Evolutionary conservation across 768 basidiomycete genomes (phyloP), one percentile per base, ranked within the genome.

Genomic region (Boletus rubroflammeus): DNA sequence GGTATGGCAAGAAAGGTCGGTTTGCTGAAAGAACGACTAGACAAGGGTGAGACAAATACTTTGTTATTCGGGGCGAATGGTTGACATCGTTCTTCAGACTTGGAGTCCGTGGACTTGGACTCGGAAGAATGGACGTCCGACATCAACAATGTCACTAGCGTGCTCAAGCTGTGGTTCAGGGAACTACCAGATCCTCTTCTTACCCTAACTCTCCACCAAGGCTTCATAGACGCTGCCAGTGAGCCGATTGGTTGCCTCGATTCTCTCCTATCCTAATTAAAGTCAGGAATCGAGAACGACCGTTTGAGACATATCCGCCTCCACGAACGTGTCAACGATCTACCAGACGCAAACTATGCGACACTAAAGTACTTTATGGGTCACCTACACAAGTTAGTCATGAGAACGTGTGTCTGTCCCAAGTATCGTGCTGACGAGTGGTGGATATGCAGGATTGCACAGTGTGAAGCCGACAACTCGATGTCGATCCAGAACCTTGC

Each of bases 321-420:
- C 49, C 97, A 99, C 65, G 97, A 98, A 67, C 85, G 94, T 43
- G 94, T 99, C 43, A 99, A 99, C 64, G 96, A 98, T 60, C 79
- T 99, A 50, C 96, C 97, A 13, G 97, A 99, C 73, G 83, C 97
- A n/a, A 98, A 98, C 71, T 99, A 99, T 65, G 92, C 97, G 2
- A 96, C 96, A 1, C 78, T 98, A 47, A 98, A 98, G 68, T 97
- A 81, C 70, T 89, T 98, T 71, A 78, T 99, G 78, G 93, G 91
- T 13, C 97, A 99, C 73, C 76, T 99, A 57, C 81, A 98, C 73
- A 84, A 81, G 95, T 96, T 61, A 53, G 82, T 53, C 21, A 23
- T 28, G 21, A 25, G 13, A 43, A 19, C 35, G 36, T 26, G 5
- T 56, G 23, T 50, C 41, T 28, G 29, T 40, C 6, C 6, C 39